Base-by-base conservation (phyloP, 2,329 filamentous ascomycete species). In the Fusarium odoratissimum region DNA sequence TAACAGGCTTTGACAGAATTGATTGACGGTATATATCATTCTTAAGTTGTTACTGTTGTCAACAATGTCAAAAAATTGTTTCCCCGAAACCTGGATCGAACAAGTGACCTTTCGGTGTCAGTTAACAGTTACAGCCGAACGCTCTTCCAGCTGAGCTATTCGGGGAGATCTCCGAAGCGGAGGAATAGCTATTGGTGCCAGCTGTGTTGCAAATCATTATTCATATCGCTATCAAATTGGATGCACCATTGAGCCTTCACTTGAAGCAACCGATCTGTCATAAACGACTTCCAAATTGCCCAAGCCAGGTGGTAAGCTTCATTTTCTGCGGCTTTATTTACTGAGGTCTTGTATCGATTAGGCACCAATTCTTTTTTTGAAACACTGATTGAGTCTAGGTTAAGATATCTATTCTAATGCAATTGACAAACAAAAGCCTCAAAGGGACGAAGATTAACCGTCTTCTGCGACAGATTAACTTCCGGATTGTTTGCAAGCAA, bases 81-180 rank as follows among this genome's bases (percentile, higher is more conserved):
- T 66, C 64, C 64, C 64, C 64, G 64, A 66, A 66, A 66, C 63
- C 63, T 66, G 63, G 63, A 66, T 66, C 63, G 63, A 66, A 66
- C 63, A 66, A 66, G 63, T 66, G 63, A 66, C 63, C 63, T 66
- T 66, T 66, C 63, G 63, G 63, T 66, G 63, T 64, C 63, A 66
- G 45, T 64, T 49, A 58, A 65, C 63, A 65, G 41, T 66, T 66
- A 66, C 63, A 66, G 63, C 63, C 63, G 63, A 66, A 66, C 63
- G 63, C 63, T 66, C 63, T 66, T 66, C 63, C 63, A 66, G 61
- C 64, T 66, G 64, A 66, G 64, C 64, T 66, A 66, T 66, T 66
- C 61, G 64, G 64, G 64, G 64, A 66, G 49, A 51, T 66, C 64
- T 66, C 64, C 61, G 38, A 30, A 40, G 4, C 31, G 37, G 64